phyloP scores from a whole-genome alignment of 768 basidiomycete species.

The Leucocoprinus leucothites region DNA sequence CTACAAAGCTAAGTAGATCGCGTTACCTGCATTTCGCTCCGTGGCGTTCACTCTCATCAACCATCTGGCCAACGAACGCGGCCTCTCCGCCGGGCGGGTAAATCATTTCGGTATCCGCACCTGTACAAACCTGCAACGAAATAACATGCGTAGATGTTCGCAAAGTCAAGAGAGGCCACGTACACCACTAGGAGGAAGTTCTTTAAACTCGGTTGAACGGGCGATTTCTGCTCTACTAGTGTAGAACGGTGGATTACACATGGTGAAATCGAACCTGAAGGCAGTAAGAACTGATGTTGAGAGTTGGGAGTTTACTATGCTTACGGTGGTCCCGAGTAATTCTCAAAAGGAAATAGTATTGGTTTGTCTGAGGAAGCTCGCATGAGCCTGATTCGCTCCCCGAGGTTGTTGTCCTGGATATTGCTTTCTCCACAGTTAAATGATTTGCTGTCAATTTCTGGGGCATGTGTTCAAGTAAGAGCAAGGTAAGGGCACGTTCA shows the following conservation, averaged over 20 bases:
- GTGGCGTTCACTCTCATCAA: slow-evolving; percentile 62
- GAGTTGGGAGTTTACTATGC: not conserved
- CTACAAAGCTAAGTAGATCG: not conserved
- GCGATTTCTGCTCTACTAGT: slow-evolving; percentile 65
- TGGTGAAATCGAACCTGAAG: slow-evolving; percentile 67
- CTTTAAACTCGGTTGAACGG: slow-evolving; percentile 59
- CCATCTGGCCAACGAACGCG: slow-evolving; percentile 72
- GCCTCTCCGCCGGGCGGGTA: slow-evolving; percentile 79
- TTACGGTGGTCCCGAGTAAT: slow-evolving; percentile 15
- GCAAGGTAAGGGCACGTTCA: not conserved
- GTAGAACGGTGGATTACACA: slow-evolving; percentile 99
- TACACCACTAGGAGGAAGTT: slow-evolving; percentile 67
- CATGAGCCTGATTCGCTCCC: slow-evolving; percentile 46
- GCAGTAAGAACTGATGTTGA: not conserved
- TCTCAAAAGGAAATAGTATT: slow-evolving; percentile 44
- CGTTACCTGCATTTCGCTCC: slow-evolving; percentile 57
- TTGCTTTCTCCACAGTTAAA: slow-evolving; percentile 53
- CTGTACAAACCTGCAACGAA: slow-evolving; percentile 73
- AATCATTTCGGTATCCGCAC: slow-evolving; percentile 85
- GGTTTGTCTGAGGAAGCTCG: slow-evolving; percentile 30
- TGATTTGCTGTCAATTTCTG: slow-evolving; percentile 74
- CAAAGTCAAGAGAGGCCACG: slow-evolving; percentile 15
- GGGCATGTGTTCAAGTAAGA: not conserved
- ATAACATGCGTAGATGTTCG: no score
- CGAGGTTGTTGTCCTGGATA: slow-evolving; percentile 53